Base-by-base conservation (phyloP, 2,329 filamentous ascomycete species). In the Aspergillus carbonarius region DNA sequence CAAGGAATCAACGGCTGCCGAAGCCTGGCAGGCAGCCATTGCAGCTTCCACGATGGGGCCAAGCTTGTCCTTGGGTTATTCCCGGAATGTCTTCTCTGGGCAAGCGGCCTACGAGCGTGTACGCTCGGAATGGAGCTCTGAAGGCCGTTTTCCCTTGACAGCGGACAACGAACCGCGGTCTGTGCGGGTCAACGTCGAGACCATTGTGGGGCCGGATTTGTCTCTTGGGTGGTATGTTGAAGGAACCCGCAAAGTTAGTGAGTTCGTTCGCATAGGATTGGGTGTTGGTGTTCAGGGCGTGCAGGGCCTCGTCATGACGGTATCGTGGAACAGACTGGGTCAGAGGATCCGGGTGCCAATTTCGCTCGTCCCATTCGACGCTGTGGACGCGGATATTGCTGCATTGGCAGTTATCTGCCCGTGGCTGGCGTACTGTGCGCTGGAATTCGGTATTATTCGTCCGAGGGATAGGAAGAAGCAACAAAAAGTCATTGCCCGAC, bases 361-460 rank as follows among this genome's bases (percentile, higher is more conserved):
- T 34, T 63, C 68, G 12, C 35, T 79, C 34, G 74, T 75, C 55
- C 69, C 76, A 5, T 32, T 74, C 7, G 66, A 72, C 5, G 49
- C 70, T n/a, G 66, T 73, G 17, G 72, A 69, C 42, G 65, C 64
- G 20, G 73, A 76, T 48, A 67, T 74, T 40, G 72, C 73, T 10
- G 59, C 69, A 3, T 58, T 76, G 52, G 75, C 72, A 6, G 66
- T 76, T 10, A 61, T 74, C 18, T 63, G 76, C 23, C 77, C 77
- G 0, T 78, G 73, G 72, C 62, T 73, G 35, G 62, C 71, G 10
- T 79, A 79, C 54, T 70, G 74, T 30, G 71, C 73, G 1, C 46
- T 77, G 42, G 77, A 79, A 62, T 79, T 78, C 60, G 74, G 74
- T 2, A 69, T 72, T 44, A 70, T 77, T 32, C 73, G 77, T 8